These are phyloP conservation scores for Lepidium didymum DNA, from an alignment of 345 rosid species.

Conservation along the genomic window DNA sequence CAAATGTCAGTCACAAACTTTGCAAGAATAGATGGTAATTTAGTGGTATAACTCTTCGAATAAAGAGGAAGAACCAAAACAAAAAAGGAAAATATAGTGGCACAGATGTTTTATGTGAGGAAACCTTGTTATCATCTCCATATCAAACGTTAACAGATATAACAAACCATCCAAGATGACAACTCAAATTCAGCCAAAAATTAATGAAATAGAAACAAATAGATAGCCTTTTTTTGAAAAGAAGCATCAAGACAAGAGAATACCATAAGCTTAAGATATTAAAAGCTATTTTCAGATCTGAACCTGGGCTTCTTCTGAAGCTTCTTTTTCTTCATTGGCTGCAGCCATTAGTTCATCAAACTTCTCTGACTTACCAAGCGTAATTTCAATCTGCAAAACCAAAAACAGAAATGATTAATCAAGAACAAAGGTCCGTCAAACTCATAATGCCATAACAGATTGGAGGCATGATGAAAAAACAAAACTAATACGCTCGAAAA, in stretches of 20 bases:
- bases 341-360: constrained; percentile 87
- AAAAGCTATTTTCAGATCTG: constrained; percentile 23
- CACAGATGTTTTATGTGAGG: background rate
- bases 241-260: constrained; percentile 7
- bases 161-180: constrained; percentile 11
- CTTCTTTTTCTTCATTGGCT: constrained; percentile 57
- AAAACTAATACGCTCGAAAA: background rate
- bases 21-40: too few species aligned
- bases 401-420: background rate
- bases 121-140: background rate
- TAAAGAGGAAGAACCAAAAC: background rate
- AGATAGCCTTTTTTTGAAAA: background rate
- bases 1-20: too few species aligned
- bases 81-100: background rate
- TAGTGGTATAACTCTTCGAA: too few species aligned
- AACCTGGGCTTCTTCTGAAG: constrained; percentile 42
- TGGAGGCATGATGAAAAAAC: background rate
- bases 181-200: constrained; percentile 21
- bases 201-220: constrained; percentile 18
- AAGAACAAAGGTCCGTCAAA: background rate
- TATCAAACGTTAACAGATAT: constrained; percentile 10
- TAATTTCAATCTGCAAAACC: constrained; percentile 57
- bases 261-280: background rate
- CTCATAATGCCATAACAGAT: background rate
- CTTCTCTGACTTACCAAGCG: constrained; percentile 69